Base-by-base conservation (phyloP, 345 rosid species). In the Ceriops tagal region DNA sequence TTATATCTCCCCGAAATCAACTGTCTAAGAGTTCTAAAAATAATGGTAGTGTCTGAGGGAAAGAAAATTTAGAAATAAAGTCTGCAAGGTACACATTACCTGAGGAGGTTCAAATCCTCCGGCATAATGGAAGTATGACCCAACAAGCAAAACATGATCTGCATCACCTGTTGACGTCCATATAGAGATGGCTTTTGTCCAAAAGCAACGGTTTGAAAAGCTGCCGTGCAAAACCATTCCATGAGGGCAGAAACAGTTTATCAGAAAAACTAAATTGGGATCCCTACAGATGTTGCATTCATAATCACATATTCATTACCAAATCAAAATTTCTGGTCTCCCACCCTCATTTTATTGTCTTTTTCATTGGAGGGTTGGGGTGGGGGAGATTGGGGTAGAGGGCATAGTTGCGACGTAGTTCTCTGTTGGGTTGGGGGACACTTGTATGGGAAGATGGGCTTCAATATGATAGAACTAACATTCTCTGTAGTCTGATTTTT, bases 71-170 rank as follows among this genome's bases (percentile, higher is more conserved):
- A 53, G 9, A 21, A 22, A 47, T 34, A 62, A 13, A 62, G 1
- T 4, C 1, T 53, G 9, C 20, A 10, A 47, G 35, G 24, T 26
- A 30, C 27, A 2, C 5, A 21, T 73, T 71, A 89, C 98, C 92
- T 86, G 84, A 77, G 98, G 96, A 77, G 98, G 85, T 80, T 93
- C 96, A 71, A 82, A 93, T 67, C 96, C 98, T 49, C 97, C 91
- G 0, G 92, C 86, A 71, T 91, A 93, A 80, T 91, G 97, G 80
- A 91, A 91, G 74, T 93, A 91, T 20, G 95, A 85, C 28, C 96
- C 96, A 0, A 93, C 96, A 69, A 93, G 91, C 83, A 93, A 19
- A 49, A 77, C 89, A 67, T 93, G 98, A 70, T 93, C 96, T 27
- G 92, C 79, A 22, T 93, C 97, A 2, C 97, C 87, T 0, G 92